Evolutionary conservation across 2,329 filamentous ascomycete genomes (phyloP), one percentile per base, ranked within the genome.

Genomic region (Colletotrichum sp.): DNA sequence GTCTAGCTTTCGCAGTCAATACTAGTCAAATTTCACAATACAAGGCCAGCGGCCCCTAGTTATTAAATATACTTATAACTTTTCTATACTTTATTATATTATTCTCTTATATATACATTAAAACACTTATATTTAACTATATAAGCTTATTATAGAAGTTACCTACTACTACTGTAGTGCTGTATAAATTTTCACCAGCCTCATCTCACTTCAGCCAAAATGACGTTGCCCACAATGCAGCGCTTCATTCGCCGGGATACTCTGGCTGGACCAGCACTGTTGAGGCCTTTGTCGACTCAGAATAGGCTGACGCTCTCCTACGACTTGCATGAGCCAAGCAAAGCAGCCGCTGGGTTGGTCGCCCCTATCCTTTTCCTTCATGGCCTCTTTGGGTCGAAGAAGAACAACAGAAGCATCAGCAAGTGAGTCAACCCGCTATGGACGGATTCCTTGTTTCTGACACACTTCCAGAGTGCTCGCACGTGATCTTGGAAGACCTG

Each of bases 331-430:
- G 86, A 90, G 80, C 92, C 94, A 2, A 22, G 22, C 32, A 36
- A 60, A 80, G 86, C 2, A 88, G 87, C 66, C 79, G 80, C 8
- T 77, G 72, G 82, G 84, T 71, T 83, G 88, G 81, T 82, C 84
- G 74, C 84, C 52, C 94, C 96, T 3, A 95, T 98, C 78, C 86
- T 98, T 77, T 94, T 98, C 79, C 91, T 98, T 81, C 96, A 98
- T 83, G 96, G 97, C 2, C 89, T 98, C 13, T 98, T 98, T 82
- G 96, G 96, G 25, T 98, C 95, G 48, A 98, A 98, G 87, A 96
- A 95, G 87, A 98, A 98, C 83, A 98, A 98, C 83, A 90, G 96
- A 84, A 95, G 91, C 81, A 97, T 98, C 78, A 98, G 96, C 93
- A 98, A 96, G 96, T 98, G 88, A 84, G 94, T 86, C 15, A 32